phyloP scores from a whole-genome alignment of 805 yeast genomes.

The Yamadazyma sp. region DNA sequence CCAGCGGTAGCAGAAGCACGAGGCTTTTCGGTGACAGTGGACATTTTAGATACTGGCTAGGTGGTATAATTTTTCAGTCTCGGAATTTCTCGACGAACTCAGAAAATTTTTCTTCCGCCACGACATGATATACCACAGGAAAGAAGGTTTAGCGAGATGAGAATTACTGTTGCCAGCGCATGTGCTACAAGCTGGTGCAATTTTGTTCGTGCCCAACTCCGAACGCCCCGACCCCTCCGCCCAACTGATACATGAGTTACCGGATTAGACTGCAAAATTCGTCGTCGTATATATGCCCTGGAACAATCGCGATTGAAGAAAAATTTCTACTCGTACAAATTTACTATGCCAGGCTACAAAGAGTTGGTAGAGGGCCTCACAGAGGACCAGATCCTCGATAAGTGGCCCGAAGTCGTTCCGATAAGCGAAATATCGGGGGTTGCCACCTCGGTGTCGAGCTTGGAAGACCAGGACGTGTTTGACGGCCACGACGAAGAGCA shows the following conservation, averaged over 20 bases:
- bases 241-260: too few relatives aligned
- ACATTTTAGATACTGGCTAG: constrained; percentile 7
- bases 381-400: constrained; percentile 48
- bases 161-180: too few relatives aligned
- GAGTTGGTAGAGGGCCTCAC: constrained; percentile 53
- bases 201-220: too few relatives aligned
- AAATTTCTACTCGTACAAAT: constrained; percentile 1
- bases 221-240: too few relatives aligned
- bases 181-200: neutral
- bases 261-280: constrained; percentile 5
- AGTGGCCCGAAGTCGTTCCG: constrained; percentile 71
- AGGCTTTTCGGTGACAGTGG: constrained; percentile 9
- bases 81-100: constrained; percentile 6
- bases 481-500: constrained; percentile 92
- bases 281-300: too few relatives aligned
- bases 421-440: constrained; percentile 60
- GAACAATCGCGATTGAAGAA: constrained; percentile 6
- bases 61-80: constrained; percentile 7
- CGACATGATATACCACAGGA: too few relatives aligned
- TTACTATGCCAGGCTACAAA: constrained; percentile 11
- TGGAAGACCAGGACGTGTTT: constrained; percentile 51
- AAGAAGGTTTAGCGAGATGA: too few relatives aligned
- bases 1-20: constrained; percentile 15
- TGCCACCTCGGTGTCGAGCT: constrained; percentile 39
- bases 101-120: constrained; percentile 3